phyloP scores from a whole-genome alignment of 805 yeast species.

The Schizosaccharomyces pombe region DNA sequence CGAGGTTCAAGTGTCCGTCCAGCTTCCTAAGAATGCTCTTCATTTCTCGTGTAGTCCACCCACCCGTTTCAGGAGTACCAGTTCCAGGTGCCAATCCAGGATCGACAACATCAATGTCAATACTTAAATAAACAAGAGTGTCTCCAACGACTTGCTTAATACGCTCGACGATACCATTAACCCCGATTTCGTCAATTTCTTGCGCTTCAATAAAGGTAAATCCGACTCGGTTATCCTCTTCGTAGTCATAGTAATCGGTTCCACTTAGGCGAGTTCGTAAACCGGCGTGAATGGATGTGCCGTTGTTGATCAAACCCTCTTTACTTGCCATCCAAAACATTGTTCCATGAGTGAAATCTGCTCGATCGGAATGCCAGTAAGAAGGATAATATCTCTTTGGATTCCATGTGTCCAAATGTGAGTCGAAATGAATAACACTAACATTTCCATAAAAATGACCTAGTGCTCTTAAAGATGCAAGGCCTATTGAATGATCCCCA shows the following conservation, averaged over 20 bases:
- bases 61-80: slow-evolving; percentile 61
- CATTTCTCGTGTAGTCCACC: slow-evolving; percentile 44
- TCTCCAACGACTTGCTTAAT: slow-evolving; percentile 36
- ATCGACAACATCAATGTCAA: slow-evolving; percentile 56
- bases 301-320: slow-evolving; percentile 37
- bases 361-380: slow-evolving; percentile 33
- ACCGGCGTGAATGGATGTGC: slow-evolving; percentile 50
- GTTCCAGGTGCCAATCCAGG: slow-evolving; percentile 59
- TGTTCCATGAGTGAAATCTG: slow-evolving; percentile 57
- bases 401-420: slow-evolving; percentile 33
- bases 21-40: slow-evolving; percentile 34
- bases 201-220: slow-evolving; percentile 48
- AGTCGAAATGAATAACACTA: slow-evolving; percentile 61
- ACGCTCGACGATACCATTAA: slow-evolving; percentile 30
- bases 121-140: slow-evolving; percentile 48
- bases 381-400: slow-evolving; percentile 20
- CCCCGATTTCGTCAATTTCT: slow-evolving; percentile 47
- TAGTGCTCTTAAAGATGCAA: slow-evolving; percentile 50
- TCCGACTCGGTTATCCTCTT: slow-evolving; percentile 45
- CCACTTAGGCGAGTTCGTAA: slow-evolving; percentile 36
- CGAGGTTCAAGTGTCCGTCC: slow-evolving; percentile 29
- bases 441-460: slow-evolving; percentile 38
- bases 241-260: slow-evolving; percentile 31
- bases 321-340: slow-evolving; percentile 62
- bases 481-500: slow-evolving; percentile 59